Conservation (phyloP, 169 alveolate species). For the Eimeria mitis region DNA sequence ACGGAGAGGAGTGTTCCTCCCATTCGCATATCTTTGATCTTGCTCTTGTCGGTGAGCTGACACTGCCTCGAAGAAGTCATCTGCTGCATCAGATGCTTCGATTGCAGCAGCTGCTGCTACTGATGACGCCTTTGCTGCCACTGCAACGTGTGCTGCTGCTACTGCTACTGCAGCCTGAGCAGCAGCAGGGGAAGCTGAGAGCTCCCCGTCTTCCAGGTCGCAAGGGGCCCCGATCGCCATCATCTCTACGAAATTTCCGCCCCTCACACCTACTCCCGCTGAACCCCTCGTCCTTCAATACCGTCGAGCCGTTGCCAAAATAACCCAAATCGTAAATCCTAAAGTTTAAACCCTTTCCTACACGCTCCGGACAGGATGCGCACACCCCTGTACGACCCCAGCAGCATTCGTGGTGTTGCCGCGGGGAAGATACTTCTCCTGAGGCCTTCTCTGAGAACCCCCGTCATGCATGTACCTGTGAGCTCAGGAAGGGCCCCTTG, state of each 20-base stretch:
- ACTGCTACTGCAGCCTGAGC: not conserved
- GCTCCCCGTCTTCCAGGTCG: conserved; percentile 38
- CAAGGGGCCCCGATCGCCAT: conserved; percentile 42
- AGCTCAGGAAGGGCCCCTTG: not conserved
- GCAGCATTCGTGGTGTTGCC: conserved; percentile 19
- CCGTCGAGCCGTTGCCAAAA: not conserved
- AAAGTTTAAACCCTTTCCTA: not conserved
- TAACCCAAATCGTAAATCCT: not conserved
- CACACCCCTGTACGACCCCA: not conserved
- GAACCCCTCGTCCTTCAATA: not conserved
- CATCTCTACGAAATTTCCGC: not conserved
- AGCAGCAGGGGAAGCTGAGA: conserved; percentile 55
- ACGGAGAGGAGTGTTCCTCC: not conserved
- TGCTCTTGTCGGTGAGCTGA: conserved; percentile 50
- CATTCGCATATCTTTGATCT: not conserved
- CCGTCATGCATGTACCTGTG: not conserved
- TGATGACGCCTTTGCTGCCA: conserved; percentile 34
- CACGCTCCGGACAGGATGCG: not conserved
- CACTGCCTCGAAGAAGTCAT: conserved; percentile 38
- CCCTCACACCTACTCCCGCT: not conserved
- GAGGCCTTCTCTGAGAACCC: not conserved
- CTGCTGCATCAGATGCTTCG: conserved; percentile 26
- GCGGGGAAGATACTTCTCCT: not conserved
- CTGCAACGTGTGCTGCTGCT: conserved; percentile 23
- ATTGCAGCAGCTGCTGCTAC: conserved; percentile 17